phyloP scores from a whole-genome alignment of 805 yeast genomes.

The Wickerhamomyces chambardii region DNA sequence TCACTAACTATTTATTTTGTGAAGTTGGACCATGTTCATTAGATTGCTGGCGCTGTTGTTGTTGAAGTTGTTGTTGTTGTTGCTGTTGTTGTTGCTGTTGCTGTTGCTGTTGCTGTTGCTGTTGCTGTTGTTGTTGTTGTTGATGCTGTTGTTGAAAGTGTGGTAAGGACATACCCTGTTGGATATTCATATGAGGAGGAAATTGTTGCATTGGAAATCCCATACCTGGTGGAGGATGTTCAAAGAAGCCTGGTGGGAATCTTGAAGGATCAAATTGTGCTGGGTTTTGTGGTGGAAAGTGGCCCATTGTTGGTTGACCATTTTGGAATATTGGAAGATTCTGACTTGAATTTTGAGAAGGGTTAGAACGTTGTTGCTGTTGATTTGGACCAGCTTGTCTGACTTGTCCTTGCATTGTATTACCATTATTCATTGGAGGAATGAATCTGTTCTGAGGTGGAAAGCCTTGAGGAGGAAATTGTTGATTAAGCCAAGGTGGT shows the following conservation, averaged over 20 bases:
- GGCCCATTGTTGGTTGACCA: constrained; percentile 3
- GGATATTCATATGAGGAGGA: not conserved
- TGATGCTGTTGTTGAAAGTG: constrained; percentile 2
- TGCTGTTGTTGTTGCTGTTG: not conserved
- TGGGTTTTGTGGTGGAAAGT: not conserved
- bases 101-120: constrained; percentile 3
- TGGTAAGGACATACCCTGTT: constrained; percentile 2
- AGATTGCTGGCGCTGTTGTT: too few species aligned
- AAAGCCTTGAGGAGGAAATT: constrained; percentile 7
- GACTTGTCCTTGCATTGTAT: constrained; percentile 3
- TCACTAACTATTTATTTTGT: too few species aligned
- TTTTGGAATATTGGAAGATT: constrained; percentile 5
- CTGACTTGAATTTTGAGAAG: constrained; percentile 2
- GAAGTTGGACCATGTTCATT: too few species aligned
- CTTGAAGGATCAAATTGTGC: not conserved
- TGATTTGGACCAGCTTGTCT: constrained; percentile 6
- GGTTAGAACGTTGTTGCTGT: not conserved
- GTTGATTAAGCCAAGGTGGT: constrained; percentile 9
- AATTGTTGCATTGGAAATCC: constrained; percentile 6
- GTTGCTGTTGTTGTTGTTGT: constrained; percentile 6
- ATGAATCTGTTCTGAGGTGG: constrained; percentile 13
- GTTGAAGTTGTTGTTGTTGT: too few species aligned
- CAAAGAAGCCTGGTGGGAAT: constrained; percentile 16
- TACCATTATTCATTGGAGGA: constrained; percentile 5
- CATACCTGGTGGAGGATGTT: constrained; percentile 12